Evolutionary conservation across 768 basidiomycete genomes (phyloP), one percentile per base, ranked within the genome.

Genomic region (Pleurotus cornucopiae): DNA sequence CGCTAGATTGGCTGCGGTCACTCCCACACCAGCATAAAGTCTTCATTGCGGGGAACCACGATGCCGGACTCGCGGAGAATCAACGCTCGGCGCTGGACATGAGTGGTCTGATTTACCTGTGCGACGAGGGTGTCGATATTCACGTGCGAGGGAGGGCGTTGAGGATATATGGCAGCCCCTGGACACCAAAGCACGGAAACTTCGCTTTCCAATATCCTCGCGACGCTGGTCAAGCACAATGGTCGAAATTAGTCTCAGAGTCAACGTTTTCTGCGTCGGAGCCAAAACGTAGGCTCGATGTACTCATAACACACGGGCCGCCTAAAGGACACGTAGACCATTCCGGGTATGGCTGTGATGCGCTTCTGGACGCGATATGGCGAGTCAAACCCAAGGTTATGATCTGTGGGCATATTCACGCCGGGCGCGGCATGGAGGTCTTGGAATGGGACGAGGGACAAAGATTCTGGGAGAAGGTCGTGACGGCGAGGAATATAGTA

Each of bases 1-100:
- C 63, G 13, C 64, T 77, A 1, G 44, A 61, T 25, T 11, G 62
- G 60, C 52, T 68, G 39, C 37, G 48, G n/a, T 55, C 48, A 11
- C 70, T 69, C 21, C 68, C 75, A 21, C 72, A 79, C 52, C 66
- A 61, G 0, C 54, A 73, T 62, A 79, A 78, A 51, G 38, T 77
- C 16, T 68, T 76, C 57, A 71, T 79, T 34, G 77, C 71, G 5
- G 78, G 77, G 1, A 77, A 79, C 57, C 77, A 76, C 62, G 76
- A 78, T 48, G n/a, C 26, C 1, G 51, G 56, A 9, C 68, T 76
- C 39, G 49, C 26, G 9, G 49, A 38, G 26, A 16, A 49, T 49
- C 14, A 11, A n/a, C 21, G 46, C 23, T 58, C 60, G 2, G 60
- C 59, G 13, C 49, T 59, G 4, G 59, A 65, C 16, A 61, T 14